Base-by-base conservation (phyloP, 257 asterid genomes). In the Salvia hispanica region DNA sequence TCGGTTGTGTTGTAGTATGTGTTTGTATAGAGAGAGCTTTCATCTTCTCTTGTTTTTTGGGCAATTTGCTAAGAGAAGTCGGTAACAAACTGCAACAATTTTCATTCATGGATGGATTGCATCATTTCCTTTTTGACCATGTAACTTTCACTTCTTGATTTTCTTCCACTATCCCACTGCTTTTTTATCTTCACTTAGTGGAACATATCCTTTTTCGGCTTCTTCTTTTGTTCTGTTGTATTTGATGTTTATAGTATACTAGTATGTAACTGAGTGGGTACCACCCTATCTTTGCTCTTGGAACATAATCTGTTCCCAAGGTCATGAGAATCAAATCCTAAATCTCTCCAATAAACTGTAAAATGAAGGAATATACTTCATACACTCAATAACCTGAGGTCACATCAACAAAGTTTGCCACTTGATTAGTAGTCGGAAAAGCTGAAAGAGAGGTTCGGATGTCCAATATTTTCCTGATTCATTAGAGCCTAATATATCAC, bases 1-100 rank as follows among this genome's bases (percentile, higher is more conserved):
- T 72, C 74, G 53, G 65, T 74, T 65, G 46, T 69, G 36, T 60
- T 72, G 57, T 72, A 25, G 2, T 25, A 43, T 25, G 60, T 42
- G 44, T 78, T 77, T 73, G 74, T 83, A 80, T 84, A 79, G 86
- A 76, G 81, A 79, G 85, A 79, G 87, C 31, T 66, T 60, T 62
- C 7, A 58, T 71, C 74, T 80, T 70, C 77, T 66, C 74, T 72
- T 78, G 53, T 58, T 72, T 78, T 80, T 68, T 69, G 77, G 85
- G 80, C 80, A 77, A 70, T 70, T 66, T 75, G 88, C 83, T 69
- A 52, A 75, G 82, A 62, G 76, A 76, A 66, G 62, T 53, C 72
- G 15, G 72, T 54, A 48, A 69, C 54, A 37, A 40, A 51, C 48
- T 68, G n/a, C 71, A 65, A 51, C 43, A 39, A 54, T 75, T 72